Percentiles rank a stretch among this genome's conserved stretches.
Conservation (phyloP, 495 filamentous ascomycete species). For the Poronia punctata region DNA sequence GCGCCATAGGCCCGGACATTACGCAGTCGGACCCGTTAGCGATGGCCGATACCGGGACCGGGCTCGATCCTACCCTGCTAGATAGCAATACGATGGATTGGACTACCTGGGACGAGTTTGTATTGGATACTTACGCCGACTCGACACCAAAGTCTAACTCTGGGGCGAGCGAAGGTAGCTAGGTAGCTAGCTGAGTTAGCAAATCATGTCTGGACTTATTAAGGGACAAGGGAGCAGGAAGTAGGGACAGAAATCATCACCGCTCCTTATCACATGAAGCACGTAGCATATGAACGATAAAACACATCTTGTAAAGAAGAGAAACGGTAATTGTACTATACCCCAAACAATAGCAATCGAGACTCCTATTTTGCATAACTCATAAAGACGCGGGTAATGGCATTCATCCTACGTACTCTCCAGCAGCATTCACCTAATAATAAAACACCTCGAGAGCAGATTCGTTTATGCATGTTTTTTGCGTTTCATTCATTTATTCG, state of each 20-base stretch:
- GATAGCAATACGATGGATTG: constrained; percentile 16
- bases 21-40: background rate
- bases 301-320: too few relatives aligned
- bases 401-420: too few relatives aligned
- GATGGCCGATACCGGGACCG: background rate
- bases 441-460: background rate
- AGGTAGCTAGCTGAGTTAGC: too few relatives aligned
- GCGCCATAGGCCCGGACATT: constrained; percentile 4
- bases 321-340: constrained; percentile 5
- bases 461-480: constrained; percentile 9
- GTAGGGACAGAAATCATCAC: too few relatives aligned
- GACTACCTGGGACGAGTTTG: constrained; percentile 30
- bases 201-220: too few relatives aligned
- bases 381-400: too few relatives aligned
- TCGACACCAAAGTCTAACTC: constrained; percentile 11
- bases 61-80: background rate
- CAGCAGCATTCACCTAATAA: too few relatives aligned
- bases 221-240: too few relatives aligned
- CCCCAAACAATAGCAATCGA: constrained; percentile 1
- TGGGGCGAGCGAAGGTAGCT: constrained; percentile 14
- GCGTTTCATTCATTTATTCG: constrained; percentile 14
- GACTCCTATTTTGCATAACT: too few relatives aligned
- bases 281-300: too few relatives aligned
- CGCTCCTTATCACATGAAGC: too few relatives aligned
- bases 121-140: constrained; percentile 21